These are phyloP conservation scores for Pseudozyma flocculosa DNA, from an alignment of 1,284 basidiomycete species.

Conservation along the genomic window DNA sequence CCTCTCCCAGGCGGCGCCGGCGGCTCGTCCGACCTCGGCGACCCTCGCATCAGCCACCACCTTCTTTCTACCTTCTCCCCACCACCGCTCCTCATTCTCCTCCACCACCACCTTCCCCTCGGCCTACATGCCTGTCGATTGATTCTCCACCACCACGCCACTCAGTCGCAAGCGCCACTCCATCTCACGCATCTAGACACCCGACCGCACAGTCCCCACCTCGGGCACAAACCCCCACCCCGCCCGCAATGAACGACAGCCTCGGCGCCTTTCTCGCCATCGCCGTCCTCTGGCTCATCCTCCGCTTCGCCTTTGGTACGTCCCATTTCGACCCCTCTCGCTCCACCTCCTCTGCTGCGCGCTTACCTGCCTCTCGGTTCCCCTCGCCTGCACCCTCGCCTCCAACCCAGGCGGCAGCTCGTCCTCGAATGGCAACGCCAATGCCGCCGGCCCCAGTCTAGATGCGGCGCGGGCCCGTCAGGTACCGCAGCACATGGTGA, in stretches of 20 bases:
- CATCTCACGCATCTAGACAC: no score
- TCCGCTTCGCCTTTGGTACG: slow-evolving; percentile 43
- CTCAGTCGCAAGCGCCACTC: no score
- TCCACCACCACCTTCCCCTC: no score
- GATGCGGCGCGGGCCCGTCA: slow-evolving; percentile 26
- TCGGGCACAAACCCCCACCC: no score
- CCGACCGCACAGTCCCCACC: no score
- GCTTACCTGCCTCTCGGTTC: not conserved
- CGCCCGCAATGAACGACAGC: slow-evolving; percentile 47
- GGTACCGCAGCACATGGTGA: slow-evolving; percentile 35
- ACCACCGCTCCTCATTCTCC: no score
- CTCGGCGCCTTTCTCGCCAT: slow-evolving; percentile 50
- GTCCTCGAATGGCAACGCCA: slow-evolving; percentile 4
- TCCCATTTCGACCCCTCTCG: not conserved
- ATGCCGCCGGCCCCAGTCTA: slow-evolving; percentile 11
- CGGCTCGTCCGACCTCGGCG: no score
- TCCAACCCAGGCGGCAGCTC: slow-evolving; percentile 8
- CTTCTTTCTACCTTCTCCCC: no score
- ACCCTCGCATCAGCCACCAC: no score
- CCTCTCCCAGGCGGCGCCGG: no score
- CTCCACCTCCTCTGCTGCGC: not conserved
- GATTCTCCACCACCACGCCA: no score
- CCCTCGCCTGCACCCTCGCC: not conserved
- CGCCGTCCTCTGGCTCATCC: slow-evolving; percentile 45
- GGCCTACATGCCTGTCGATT: no score